These are phyloP conservation scores for Lipomyces kockii DNA, from an alignment of 805 yeast species.

Conservation along the genomic window DNA sequence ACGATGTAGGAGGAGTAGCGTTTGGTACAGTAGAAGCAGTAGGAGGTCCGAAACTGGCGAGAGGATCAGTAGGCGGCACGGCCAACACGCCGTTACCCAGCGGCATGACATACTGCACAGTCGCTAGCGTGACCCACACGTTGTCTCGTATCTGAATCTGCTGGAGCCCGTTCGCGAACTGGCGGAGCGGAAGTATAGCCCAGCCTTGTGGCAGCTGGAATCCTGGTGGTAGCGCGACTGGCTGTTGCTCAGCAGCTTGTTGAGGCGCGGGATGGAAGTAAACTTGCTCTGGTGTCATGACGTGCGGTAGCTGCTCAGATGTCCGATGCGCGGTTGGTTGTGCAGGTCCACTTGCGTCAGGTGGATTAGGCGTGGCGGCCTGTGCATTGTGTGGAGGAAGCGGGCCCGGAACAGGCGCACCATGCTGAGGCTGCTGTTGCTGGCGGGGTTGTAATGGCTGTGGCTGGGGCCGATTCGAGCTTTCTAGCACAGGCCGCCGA, in stretches of 20 bases:
- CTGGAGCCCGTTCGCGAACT: slow-evolving; percentile 30
- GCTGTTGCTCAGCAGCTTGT: background rate
- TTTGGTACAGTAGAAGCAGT: background rate
- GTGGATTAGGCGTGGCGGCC: background rate
- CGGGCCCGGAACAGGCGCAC: background rate
- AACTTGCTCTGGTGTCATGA: background rate
- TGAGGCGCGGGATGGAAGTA: background rate
- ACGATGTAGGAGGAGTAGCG: slow-evolving; percentile 7
- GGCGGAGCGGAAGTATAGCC: slow-evolving; percentile 41
- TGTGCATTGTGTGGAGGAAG: background rate
- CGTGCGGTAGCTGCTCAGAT: background rate
- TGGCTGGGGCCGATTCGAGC: background rate
- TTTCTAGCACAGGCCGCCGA: slow-evolving; percentile 65
- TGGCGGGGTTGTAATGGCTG: slow-evolving; percentile 11
- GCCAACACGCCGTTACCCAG: slow-evolving; percentile 24
- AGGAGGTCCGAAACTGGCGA: slow-evolving; percentile 18
- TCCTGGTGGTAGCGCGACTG: slow-evolving; percentile 28
- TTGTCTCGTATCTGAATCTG: slow-evolving; percentile 34
- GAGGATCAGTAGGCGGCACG: slow-evolving; percentile 27
- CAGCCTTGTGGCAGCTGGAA: slow-evolving; percentile 35
- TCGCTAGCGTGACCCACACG: slow-evolving; percentile 34
- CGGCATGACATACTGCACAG: slow-evolving; percentile 34
- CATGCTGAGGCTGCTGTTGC: slow-evolving; percentile 15
- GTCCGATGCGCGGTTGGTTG: background rate
- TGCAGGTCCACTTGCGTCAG: slow-evolving; percentile 4